These are phyloP conservation scores for Amesomyces nigricolor DNA, from an alignment of 2,329 filamentous ascomycete genomes.

Conservation along the genomic window DNA sequence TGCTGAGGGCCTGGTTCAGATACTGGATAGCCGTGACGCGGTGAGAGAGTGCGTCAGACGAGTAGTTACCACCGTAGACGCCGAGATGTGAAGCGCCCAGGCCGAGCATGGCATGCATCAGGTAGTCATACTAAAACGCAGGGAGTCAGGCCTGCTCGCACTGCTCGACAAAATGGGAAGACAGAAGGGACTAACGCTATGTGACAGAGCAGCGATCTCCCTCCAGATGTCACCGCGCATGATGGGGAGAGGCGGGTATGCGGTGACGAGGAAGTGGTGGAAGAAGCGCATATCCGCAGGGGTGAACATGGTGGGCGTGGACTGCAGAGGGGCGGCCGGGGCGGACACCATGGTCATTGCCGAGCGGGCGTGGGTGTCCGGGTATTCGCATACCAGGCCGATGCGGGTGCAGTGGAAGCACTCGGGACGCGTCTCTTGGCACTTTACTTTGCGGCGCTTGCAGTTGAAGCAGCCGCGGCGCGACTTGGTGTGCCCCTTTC, in stretches of 20 bases:
- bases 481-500: slow-evolving; percentile 36
- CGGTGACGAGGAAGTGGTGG: slow-evolving; percentile 45
- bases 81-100: slow-evolving; percentile 37
- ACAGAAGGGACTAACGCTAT: slow-evolving; percentile 28
- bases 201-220: slow-evolving; percentile 34
- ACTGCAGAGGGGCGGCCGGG: slow-evolving; percentile 19
- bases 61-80: slow-evolving; percentile 25
- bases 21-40: slow-evolving; percentile 34
- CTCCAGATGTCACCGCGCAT: slow-evolving; percentile 35
- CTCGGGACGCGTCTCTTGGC: slow-evolving; percentile 33
- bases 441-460: slow-evolving; percentile 43
- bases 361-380: slow-evolving; percentile 17
- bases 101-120: slow-evolving; percentile 39
- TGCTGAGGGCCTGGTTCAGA: slow-evolving; percentile 33
- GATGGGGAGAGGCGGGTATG: slow-evolving; percentile 38
- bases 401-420: slow-evolving; percentile 35
- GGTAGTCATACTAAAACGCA: slow-evolving; percentile 34
- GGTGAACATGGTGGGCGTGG: slow-evolving; percentile 31
- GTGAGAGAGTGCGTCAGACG: slow-evolving; percentile 32
- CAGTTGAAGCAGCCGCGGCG: slow-evolving; percentile 37
- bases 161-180: neutral
- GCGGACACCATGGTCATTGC: slow-evolving; percentile 30
- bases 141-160: neutral
- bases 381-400: slow-evolving; percentile 34
- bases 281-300: slow-evolving; percentile 46